These are phyloP conservation scores for Tulasnella sp. DNA, from an alignment of 768 basidiomycete genomes.

Conservation along the genomic window DNA sequence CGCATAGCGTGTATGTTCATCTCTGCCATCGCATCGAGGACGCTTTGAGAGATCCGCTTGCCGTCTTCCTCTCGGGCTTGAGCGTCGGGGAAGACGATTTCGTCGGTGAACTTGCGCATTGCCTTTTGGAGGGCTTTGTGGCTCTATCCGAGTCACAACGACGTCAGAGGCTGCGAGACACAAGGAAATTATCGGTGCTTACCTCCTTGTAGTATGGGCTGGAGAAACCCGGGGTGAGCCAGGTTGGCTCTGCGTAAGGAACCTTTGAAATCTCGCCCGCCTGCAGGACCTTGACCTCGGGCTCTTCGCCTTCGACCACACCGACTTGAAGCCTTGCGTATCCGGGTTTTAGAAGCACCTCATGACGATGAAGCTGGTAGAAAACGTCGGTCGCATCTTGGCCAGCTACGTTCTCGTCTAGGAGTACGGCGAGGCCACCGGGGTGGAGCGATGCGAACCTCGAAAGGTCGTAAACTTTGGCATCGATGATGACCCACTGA, in stretches of 20 bases:
- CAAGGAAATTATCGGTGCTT: not conserved
- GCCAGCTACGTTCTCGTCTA: conserved; percentile 48
- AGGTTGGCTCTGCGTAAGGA: conserved; percentile 83
- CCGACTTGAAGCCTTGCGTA: conserved; percentile 69
- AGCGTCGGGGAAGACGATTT: conserved; percentile 72
- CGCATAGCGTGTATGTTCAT: conserved; percentile 85
- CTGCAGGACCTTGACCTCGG: conserved; percentile 51
- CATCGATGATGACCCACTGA: conserved; percentile 79
- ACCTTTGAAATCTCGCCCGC: conserved; percentile 68
- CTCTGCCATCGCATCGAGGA: conserved; percentile 80
- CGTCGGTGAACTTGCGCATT: conserved; percentile 71
- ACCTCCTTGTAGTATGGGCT: conserved; percentile 69
- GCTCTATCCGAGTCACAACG: conserved; percentile 37
- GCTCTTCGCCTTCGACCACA: conserved; percentile 54
- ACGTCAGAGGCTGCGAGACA: not conserved
- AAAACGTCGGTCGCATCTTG: conserved; percentile 75
- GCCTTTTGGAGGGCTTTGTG: conserved; percentile 73
- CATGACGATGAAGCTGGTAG: conserved; percentile 80
- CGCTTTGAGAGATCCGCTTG: conserved; percentile 76
- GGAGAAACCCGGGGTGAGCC: conserved; percentile 59
- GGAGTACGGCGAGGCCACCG: conserved; percentile 49
- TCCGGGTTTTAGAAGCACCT: conserved; percentile 70
- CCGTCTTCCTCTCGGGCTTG: conserved; percentile 78
- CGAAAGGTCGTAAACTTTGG: conserved; percentile 76
- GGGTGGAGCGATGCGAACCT: conserved; percentile 83